phyloP scores from a whole-genome alignment of 768 basidiomycete genomes.

The Pleurotus salmoneostramineus region DNA sequence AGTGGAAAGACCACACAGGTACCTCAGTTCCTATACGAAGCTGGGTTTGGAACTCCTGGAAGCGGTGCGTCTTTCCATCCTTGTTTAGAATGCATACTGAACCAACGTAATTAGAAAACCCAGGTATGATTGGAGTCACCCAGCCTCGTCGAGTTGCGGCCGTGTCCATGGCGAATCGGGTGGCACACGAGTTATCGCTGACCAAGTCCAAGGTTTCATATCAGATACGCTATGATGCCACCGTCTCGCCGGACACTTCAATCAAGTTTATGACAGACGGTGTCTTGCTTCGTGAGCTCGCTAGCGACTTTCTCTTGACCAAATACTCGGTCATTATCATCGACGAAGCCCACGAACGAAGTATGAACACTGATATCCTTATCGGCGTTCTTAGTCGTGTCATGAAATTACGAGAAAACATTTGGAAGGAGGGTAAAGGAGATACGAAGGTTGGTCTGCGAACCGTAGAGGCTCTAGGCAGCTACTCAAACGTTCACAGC shows the following conservation, averaged over 20 bases:
- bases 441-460: constrained; percentile 51
- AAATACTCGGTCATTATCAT: constrained; percentile 95
- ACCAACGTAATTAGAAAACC: constrained; percentile 66
- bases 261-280: constrained; percentile 99
- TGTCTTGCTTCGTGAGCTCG: constrained; percentile 89
- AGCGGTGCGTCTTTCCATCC: constrained; percentile 53
- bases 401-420: constrained; percentile 79
- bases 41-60: constrained; percentile 82
- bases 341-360: constrained; percentile 97
- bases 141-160: constrained; percentile 98
- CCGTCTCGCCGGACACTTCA: constrained; percentile 81
- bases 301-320: constrained; percentile 87
- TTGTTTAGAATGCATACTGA: neutral
- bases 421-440: constrained; percentile 80
- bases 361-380: constrained; percentile 96
- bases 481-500: constrained; percentile 36
- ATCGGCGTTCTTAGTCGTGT: constrained; percentile 97
- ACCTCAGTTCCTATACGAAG: constrained; percentile 97
- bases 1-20: constrained; percentile 99
- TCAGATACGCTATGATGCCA: constrained; percentile 97
- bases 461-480: constrained; percentile 8
- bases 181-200: constrained; percentile 89
- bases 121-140: constrained; percentile 97
- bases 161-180: constrained; percentile 91
- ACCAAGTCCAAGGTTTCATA: constrained; percentile 84